Conservation (phyloP, 2,329 filamentous ascomycete genomes). For the Neoscytalidium dimidiatum region DNA sequence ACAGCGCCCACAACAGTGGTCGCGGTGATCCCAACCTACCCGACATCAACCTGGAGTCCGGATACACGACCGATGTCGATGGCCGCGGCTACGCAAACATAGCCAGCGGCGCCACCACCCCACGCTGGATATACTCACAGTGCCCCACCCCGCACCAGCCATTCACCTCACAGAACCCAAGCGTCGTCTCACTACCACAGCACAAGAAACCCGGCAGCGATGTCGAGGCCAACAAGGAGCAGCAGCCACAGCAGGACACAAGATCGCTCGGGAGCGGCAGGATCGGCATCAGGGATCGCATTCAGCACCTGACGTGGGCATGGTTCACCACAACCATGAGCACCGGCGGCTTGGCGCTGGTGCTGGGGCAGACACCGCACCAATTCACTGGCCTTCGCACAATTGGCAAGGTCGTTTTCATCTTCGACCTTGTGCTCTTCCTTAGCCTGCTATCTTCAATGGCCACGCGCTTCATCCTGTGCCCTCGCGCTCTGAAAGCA, state of each 20-base stretch:
- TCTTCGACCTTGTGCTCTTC: constrained; percentile 54
- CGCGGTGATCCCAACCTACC: not conserved
- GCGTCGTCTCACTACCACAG: not conserved
- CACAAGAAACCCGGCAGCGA: not conserved
- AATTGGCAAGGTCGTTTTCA: constrained; percentile 54
- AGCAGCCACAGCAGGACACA: not conserved
- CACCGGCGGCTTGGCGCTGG: constrained; percentile 49
- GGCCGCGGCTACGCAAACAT: not conserved
- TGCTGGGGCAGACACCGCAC: constrained; percentile 47
- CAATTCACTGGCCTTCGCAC: constrained; percentile 51
- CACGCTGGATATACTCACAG: not conserved
- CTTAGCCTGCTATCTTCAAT: constrained; percentile 32
- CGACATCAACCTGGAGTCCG: not conserved
- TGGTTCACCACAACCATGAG: constrained; percentile 52
- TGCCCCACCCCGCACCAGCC: not conserved
- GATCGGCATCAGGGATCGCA: constrained; percentile 24
- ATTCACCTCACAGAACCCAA: not conserved
- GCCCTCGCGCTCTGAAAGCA: constrained; percentile 45
- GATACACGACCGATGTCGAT: not conserved
- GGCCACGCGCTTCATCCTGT: constrained; percentile 46
- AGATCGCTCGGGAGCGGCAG: not conserved
- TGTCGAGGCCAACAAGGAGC: not conserved
- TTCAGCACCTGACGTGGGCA: constrained; percentile 49
- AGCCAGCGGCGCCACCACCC: not conserved
- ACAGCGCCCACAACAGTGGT: not conserved